Percentiles rank a stretch among this genome's conserved stretches.
phyloP scores from a whole-genome alignment of 2,329 filamentous ascomycete species.

The Ustulina deusta region DNA sequence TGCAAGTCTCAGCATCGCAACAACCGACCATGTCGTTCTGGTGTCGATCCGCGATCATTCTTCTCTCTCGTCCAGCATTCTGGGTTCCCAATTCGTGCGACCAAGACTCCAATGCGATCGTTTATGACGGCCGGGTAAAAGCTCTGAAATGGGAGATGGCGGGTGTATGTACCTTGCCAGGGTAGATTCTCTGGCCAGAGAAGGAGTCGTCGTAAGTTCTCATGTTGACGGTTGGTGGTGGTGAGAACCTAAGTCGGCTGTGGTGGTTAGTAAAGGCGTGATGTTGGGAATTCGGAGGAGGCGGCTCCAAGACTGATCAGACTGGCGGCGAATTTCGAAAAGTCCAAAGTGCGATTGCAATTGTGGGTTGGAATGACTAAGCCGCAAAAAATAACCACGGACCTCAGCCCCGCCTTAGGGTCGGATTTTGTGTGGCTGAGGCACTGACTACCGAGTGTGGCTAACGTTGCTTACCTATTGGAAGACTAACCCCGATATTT shows the following conservation, averaged over 20 bases:
- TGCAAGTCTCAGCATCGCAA: constrained; percentile 24
- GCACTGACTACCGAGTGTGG: constrained; percentile 26
- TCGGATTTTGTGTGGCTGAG: constrained; percentile 43
- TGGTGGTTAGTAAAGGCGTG: constrained; percentile 51
- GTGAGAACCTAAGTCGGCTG: constrained; percentile 54
- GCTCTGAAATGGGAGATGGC: neutral
- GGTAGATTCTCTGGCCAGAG: constrained; percentile 75
- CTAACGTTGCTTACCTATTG: neutral
- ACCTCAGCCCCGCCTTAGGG: constrained; percentile 45
- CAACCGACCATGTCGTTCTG: constrained; percentile 1
- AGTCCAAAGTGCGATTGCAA: constrained; percentile 48
- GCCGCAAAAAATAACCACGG: constrained; percentile 31
- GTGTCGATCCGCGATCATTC: neutral
- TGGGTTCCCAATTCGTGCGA: constrained; percentile 13
- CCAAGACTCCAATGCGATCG: constrained; percentile 44
- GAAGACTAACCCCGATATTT: neutral
- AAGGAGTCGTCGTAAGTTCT: constrained; percentile 76
- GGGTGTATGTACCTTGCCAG: constrained; percentile 69
- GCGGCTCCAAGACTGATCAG: constrained; percentile 38
- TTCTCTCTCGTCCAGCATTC: neutral
- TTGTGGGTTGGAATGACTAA: constrained; percentile 51
- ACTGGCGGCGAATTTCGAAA: constrained; percentile 48
- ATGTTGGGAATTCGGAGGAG: constrained; percentile 42
- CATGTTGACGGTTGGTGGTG: constrained; percentile 64
- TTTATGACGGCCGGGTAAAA: constrained; percentile 38